Evolutionary conservation across 768 basidiomycete species (phyloP).

Genomic region (Calocera cornea): DNA sequence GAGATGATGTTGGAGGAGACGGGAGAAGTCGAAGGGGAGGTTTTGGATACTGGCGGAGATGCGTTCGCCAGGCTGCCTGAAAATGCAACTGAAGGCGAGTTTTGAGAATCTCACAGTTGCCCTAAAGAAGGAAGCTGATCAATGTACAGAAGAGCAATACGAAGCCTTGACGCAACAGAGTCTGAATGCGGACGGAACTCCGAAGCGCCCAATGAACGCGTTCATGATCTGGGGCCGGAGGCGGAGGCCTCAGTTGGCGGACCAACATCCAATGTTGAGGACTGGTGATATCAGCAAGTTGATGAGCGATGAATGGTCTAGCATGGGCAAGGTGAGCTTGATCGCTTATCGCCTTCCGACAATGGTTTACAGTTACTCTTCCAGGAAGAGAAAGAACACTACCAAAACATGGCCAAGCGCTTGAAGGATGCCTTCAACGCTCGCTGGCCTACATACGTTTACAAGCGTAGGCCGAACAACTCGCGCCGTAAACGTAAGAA

Average conservation of each 20-base stretch:
- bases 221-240: slow-evolving; percentile 87
- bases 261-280: slow-evolving; percentile 79
- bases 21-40: background rate
- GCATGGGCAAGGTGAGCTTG: slow-evolving; percentile 53
- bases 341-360: background rate
- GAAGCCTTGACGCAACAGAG: slow-evolving; percentile 56
- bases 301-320: slow-evolving; percentile 72
- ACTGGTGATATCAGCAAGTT: slow-evolving; percentile 85
- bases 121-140: background rate
- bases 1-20: slow-evolving; percentile 1
- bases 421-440: slow-evolving; percentile 76
- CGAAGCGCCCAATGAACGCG: slow-evolving; percentile 84
- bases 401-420: slow-evolving; percentile 72
- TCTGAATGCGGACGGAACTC: slow-evolving; percentile 74
- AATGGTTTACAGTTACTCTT: slow-evolving; percentile 9
- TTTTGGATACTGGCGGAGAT: background rate
- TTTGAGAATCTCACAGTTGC: background rate
- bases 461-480: slow-evolving; percentile 77
- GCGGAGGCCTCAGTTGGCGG: slow-evolving; percentile 67
- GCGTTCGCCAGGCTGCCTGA: background rate
- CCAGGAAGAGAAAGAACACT: slow-evolving; percentile 73
- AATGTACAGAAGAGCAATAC: slow-evolving; percentile 11
- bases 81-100: background rate
- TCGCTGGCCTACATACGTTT: slow-evolving; percentile 82
- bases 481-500: slow-evolving; percentile 47